Evolutionary conservation across 495 filamentous ascomycete species (phyloP).

Genomic region (Aspergillus wentii): DNA sequence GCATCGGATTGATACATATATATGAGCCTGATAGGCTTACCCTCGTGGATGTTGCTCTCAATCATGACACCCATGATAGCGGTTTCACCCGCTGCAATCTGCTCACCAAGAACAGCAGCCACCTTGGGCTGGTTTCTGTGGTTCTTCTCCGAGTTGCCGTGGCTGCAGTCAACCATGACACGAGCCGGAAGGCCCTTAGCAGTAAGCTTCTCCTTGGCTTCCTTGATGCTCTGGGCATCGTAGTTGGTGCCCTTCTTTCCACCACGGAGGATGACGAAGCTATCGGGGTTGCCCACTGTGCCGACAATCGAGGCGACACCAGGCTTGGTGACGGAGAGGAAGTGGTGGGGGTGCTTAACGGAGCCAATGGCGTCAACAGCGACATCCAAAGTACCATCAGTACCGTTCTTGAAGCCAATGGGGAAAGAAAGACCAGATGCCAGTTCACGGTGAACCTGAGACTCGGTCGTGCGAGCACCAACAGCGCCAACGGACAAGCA

Average conservation of each 20-base stretch:
- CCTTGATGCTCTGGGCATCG: slow-evolving; percentile 75
- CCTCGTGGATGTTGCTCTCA: slow-evolving; percentile 94
- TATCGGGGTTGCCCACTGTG: slow-evolving; percentile 94
- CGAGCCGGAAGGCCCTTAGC: slow-evolving; percentile 63
- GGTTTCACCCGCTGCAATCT: slow-evolving; percentile 77
- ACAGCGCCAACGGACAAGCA: slow-evolving; percentile 87
- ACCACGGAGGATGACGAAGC: slow-evolving; percentile 94
- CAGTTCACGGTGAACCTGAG: slow-evolving; percentile 90
- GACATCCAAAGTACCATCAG: slow-evolving; percentile 83
- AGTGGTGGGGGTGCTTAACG: slow-evolving; percentile 90
- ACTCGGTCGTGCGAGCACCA: slow-evolving; percentile 92
- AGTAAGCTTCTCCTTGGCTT: slow-evolving; percentile 64
- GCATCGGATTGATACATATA: slow-evolving; percentile 1
- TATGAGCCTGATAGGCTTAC: slow-evolving; percentile 34
- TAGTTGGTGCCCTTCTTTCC: slow-evolving; percentile 94
- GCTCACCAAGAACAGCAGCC: slow-evolving; percentile 72
- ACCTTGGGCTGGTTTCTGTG: slow-evolving; percentile 98
- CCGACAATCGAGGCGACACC: slow-evolving; percentile 95
- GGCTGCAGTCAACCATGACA: slow-evolving; percentile 98
- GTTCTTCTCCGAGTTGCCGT: slow-evolving; percentile 93
- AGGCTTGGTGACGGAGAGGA: slow-evolving; percentile 96
- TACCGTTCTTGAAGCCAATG: slow-evolving; percentile 99
- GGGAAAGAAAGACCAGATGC: slow-evolving; percentile 94
- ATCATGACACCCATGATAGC: slow-evolving; percentile 99
- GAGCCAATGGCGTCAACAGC: slow-evolving; percentile 97